These are phyloP conservation scores for Ascochyta fabae DNA, from an alignment of 2,329 filamentous ascomycete genomes.

Conservation along the genomic window DNA sequence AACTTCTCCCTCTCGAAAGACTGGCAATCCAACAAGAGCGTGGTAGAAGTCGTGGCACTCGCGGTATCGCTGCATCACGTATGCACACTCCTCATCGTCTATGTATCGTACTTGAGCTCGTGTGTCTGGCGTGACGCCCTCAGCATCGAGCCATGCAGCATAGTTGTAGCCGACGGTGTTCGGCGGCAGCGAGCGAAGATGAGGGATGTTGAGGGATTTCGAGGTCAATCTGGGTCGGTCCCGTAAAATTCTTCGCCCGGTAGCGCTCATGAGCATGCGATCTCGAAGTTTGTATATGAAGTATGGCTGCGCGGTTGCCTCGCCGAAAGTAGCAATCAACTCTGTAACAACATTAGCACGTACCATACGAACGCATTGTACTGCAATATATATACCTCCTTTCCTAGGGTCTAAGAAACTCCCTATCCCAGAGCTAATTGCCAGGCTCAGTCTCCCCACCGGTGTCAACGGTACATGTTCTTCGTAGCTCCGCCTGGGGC, in stretches of 20 bases:
- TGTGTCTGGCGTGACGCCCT: slow-evolving; percentile 92
- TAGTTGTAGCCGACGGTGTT: slow-evolving; percentile 84
- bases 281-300: slow-evolving; percentile 92
- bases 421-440: slow-evolving; percentile 65
- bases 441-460: slow-evolving; percentile 76
- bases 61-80: slow-evolving; percentile 97
- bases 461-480: slow-evolving; percentile 88
- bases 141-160: slow-evolving; percentile 88
- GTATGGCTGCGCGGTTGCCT: slow-evolving; percentile 92
- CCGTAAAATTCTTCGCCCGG: slow-evolving; percentile 88
- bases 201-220: slow-evolving; percentile 67
- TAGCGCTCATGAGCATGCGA: slow-evolving; percentile 84
- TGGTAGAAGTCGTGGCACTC: slow-evolving; percentile 99
- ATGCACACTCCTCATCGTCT: slow-evolving; percentile 93
- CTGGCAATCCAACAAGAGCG: slow-evolving; percentile 86
- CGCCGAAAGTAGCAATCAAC: slow-evolving; percentile 91
- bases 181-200: slow-evolving; percentile 73
- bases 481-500: slow-evolving; percentile 85
- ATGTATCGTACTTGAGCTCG: slow-evolving; percentile 84
- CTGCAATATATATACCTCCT: slow-evolving; percentile 61
- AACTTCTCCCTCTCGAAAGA: slow-evolving; percentile 93
- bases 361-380: neutral
- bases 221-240: slow-evolving; percentile 89
- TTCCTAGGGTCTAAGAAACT: slow-evolving; percentile 77
- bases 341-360: slow-evolving; percentile 58